Conservation (phyloP, 768 basidiomycete genomes). For the Pleurotus eryngii region DNA sequence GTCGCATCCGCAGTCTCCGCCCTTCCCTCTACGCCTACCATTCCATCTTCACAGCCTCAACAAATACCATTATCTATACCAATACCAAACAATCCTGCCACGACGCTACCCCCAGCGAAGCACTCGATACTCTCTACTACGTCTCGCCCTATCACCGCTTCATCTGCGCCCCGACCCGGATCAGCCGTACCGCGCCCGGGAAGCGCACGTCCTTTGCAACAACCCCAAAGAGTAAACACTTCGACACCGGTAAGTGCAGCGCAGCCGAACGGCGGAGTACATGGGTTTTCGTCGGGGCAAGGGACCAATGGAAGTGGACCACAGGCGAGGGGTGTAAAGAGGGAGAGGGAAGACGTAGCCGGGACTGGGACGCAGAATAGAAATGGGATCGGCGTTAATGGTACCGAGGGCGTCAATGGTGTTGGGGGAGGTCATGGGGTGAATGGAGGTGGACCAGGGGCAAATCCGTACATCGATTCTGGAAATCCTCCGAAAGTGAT, state of each 20-base stretch:
- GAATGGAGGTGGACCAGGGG: conserved; percentile 33
- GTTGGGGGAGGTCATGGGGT: conserved; percentile 19
- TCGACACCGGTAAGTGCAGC: conserved; percentile 3
- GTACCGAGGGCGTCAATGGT: conserved; percentile 24
- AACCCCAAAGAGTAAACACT: conserved; percentile 10
- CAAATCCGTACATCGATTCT: conserved; percentile 1
- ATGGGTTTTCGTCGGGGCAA: conserved; percentile 18
- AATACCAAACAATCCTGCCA: conserved; percentile 22
- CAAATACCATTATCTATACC: conserved; percentile 31
- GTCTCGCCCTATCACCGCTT: conserved; percentile 20
- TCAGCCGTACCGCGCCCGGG: conserved; percentile 19
- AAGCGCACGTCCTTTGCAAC: conserved; percentile 13
- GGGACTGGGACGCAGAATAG: neutral
- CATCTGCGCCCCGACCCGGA: conserved; percentile 31
- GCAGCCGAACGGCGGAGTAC: conserved; percentile 11
- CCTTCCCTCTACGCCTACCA: conserved; percentile 27
- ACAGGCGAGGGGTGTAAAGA: conserved; percentile 37
- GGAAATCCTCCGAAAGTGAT: conserved; percentile 21
- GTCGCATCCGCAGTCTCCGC: conserved; percentile 19
- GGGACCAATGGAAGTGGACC: conserved; percentile 30
- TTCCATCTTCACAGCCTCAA: conserved; percentile 8
- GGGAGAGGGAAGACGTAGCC: conserved; percentile 35
- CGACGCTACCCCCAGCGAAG: conserved; percentile 14
- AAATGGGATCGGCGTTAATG: conserved; percentile 15
- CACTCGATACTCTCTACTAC: conserved; percentile 20